Base-by-base conservation (phyloP, 176 grass and related monocot genomes). In the Rhynchospora pubera region DNA sequence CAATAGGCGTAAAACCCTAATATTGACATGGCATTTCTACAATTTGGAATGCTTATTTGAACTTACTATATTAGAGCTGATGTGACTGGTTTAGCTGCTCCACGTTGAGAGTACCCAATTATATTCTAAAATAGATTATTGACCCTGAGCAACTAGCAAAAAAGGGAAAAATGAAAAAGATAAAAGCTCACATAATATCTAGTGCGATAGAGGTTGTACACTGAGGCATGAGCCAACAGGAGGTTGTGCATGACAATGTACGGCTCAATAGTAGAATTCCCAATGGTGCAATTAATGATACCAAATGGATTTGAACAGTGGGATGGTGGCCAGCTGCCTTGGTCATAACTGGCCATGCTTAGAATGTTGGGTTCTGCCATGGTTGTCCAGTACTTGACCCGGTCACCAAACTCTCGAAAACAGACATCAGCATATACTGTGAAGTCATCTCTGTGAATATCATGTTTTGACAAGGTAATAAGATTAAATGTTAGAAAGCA, bases 261-360 rank as follows among this genome's bases (percentile, higher is more conserved):
- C 15, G 91, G 91, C 78, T 93, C 91, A 11, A 85, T 84, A 7
- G 83, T 90, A 46, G 91, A 93, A 83, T 93, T 73, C 0, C 91
- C 91, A 12, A n/a, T 77, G 0, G 66, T 84, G 82, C 88, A 93
- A 60, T 88, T 84, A 21, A 77, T 60, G 19, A 67, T 2, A 32
- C 92, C 87, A 68, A 94, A 94, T n/a, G 92, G 92, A 46, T 82
- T 52, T 0, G 92, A 91, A 46, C 92, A 94, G 8, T 52, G 83
- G 5, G 52, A 83, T 0, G 92, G 92, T 19, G 92, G 85, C 9
- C 78, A 77, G 5, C 32, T 2, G 15, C 77, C 92, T 0, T 0
- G n/a, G n/a, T 91, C 92, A 13, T 86, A 91, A 32, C 46, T 44
- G 0, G 76, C 85, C 7, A 86, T 0, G 2, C 77, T 80, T 26